A percentile compares a stretch with the other conserved stretches of the same genome.
phyloP scores from a whole-genome alignment of 805 yeast genomes.

The Debaryomyces prosopidis region DNA sequence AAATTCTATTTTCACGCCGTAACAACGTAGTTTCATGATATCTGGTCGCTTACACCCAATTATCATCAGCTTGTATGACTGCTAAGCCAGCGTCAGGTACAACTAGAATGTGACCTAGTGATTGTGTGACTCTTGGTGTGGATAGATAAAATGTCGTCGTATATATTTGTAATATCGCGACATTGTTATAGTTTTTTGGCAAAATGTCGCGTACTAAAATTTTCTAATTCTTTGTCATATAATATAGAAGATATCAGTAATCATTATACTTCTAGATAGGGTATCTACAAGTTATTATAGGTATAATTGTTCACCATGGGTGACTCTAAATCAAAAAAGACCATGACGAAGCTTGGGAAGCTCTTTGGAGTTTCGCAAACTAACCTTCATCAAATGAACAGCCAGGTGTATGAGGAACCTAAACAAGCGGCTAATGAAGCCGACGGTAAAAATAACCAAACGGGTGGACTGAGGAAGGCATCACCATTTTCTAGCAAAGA shows the following conservation, averaged over 20 bases:
- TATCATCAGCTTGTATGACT: too few relatives aligned
- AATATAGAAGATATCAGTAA: not conserved
- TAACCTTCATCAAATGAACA: conserved; percentile 8
- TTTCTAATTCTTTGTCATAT: not conserved
- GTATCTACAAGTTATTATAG: not conserved
- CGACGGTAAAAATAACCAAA: not conserved
- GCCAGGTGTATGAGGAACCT: not conserved
- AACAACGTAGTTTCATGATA: too few relatives aligned
- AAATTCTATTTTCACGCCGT: too few relatives aligned
- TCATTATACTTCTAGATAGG: not conserved
- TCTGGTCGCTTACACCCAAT: too few relatives aligned
- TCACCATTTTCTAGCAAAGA: conserved; percentile 4
- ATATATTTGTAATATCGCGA: too few relatives aligned
- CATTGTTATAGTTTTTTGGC: not conserved
- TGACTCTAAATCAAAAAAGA: conserved; percentile 18
- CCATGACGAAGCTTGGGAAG: conserved; percentile 19
- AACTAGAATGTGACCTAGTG: too few relatives aligned
- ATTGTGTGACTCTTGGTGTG: too few relatives aligned
- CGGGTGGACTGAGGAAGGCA: not conserved
- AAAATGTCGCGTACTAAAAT: conserved; percentile 3
- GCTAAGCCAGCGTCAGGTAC: too few relatives aligned
- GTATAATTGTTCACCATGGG: conserved; percentile 9
- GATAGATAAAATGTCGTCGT: too few relatives aligned
- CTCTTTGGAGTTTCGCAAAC: conserved; percentile 20
- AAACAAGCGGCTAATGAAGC: not conserved